A percentile compares a stretch with the other conserved stretches of the same genome.
These are phyloP conservation scores for Hondaea fermentalgiana DNA, from an alignment of 108 stramenopile genomes.

Conservation along the genomic window DNA sequence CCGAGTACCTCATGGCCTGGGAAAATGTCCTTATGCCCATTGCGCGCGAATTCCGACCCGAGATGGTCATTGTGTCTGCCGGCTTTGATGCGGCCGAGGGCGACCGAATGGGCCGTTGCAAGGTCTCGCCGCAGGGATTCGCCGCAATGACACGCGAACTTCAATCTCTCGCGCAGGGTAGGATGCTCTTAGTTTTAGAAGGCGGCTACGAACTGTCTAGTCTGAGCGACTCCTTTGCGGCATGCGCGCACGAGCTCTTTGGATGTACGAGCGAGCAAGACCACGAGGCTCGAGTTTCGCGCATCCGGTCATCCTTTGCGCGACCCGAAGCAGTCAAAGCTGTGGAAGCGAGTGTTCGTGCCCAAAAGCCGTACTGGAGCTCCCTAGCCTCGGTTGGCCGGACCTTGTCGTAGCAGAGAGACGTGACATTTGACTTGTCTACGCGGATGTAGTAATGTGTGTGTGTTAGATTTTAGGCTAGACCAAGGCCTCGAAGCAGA, in stretches of 20 bases:
- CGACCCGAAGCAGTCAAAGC: background rate
- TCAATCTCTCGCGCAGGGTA: slow-evolving; percentile 45
- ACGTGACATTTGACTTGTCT: too few species aligned
- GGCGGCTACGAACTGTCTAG: slow-evolving; percentile 39
- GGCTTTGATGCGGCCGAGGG: slow-evolving; percentile 73
- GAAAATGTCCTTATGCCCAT: slow-evolving; percentile 57
- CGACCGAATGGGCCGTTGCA: slow-evolving; percentile 59
- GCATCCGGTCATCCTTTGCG: background rate
- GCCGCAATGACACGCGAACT: slow-evolving; percentile 46
- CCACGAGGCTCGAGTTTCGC: background rate
- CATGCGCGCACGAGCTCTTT: background rate
- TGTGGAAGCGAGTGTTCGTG: background rate
- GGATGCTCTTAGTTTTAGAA: slow-evolving; percentile 62
- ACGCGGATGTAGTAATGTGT: too few species aligned
- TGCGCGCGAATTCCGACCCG: slow-evolving; percentile 50
- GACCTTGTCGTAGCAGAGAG: too few species aligned
- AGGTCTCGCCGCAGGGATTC: slow-evolving; percentile 49
- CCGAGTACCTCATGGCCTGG: slow-evolving; percentile 59
- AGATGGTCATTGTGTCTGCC: slow-evolving; percentile 64
- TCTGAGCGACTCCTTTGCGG: background rate
- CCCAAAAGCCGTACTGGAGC: background rate
- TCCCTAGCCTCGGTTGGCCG: background rate
- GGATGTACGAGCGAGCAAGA: background rate
- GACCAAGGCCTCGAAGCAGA: too few species aligned
- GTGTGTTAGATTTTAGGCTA: too few species aligned